Conservation (phyloP, 2,329 filamentous ascomycete species). For the Falciphora oryzae region DNA sequence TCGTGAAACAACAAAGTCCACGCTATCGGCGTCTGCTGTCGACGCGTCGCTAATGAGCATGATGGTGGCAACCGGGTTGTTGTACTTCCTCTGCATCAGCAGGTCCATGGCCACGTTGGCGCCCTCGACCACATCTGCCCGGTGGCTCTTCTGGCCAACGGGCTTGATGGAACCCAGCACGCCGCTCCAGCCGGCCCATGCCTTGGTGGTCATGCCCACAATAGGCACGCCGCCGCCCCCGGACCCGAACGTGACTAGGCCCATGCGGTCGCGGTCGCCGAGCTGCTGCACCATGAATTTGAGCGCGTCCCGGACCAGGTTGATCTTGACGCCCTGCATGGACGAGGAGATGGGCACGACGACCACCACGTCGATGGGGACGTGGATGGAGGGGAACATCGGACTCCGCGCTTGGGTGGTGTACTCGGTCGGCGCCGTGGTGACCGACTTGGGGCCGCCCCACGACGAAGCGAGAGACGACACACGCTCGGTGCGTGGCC, state of each 20-base stretch:
- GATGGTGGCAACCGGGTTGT: slow-evolving; percentile 91
- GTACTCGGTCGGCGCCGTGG: slow-evolving; percentile 89
- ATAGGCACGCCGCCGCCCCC: slow-evolving; percentile 88
- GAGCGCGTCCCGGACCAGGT: slow-evolving; percentile 82
- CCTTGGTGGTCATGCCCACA: slow-evolving; percentile 96
- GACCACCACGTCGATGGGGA: slow-evolving; percentile 91
- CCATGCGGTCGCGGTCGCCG: slow-evolving; percentile 93
- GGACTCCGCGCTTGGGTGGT: slow-evolving; percentile 60
- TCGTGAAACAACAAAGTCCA: slow-evolving; percentile 94
- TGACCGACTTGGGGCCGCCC: slow-evolving; percentile 74
- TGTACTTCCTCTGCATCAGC: slow-evolving; percentile 94
- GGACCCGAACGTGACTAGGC: slow-evolving; percentile 92
- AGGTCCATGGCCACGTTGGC: slow-evolving; percentile 98
- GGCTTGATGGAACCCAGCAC: slow-evolving; percentile 83
- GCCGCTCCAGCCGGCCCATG: slow-evolving; percentile 86
- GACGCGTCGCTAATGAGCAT: slow-evolving; percentile 96
- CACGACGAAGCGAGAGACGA: slow-evolving; percentile 81
- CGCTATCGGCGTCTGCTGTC: slow-evolving; percentile 87
- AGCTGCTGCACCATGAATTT: slow-evolving; percentile 87
- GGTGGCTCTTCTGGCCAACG: slow-evolving; percentile 91
- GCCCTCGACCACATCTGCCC: slow-evolving; percentile 93
- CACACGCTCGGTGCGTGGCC: slow-evolving; percentile 31
- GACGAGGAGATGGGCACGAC: slow-evolving; percentile 96
- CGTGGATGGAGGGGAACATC: slow-evolving; percentile 59
- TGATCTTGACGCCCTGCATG: slow-evolving; percentile 99